Percentiles rank a stretch among this genome's conserved stretches.
Conservation (phyloP, 306 rosid genomes). For the Aeschynomene evenia region DNA sequence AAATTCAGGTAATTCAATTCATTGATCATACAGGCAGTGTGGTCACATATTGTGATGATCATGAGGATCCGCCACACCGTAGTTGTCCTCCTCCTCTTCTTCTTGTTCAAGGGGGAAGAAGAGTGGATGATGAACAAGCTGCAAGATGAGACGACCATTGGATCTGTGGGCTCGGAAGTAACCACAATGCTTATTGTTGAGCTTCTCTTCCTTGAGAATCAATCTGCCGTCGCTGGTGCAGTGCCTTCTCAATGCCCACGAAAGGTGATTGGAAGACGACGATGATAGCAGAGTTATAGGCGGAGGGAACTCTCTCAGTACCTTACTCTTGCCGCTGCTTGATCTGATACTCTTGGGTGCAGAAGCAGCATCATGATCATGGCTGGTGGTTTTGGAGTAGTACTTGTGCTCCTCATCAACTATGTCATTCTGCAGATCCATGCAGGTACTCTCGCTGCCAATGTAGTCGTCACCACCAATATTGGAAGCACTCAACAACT, state of each 20-base stretch:
- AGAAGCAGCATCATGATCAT: no score
- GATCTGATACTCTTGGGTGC: no score
- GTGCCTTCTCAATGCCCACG: constrained; percentile 62
- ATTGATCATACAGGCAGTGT: no score
- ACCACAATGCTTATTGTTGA: constrained; percentile 41
- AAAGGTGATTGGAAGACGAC: constrained; percentile 49
- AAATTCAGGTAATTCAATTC: no score
- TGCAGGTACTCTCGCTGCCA: constrained; percentile 68
- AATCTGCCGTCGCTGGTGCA: constrained; percentile 63
- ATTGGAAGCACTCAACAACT: no score
- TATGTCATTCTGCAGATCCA: constrained; percentile 34
- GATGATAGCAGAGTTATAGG: constrained; percentile 60
- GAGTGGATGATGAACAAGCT: constrained; percentile 36
- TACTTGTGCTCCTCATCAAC: background rate
- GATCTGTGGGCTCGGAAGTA: constrained; percentile 62
- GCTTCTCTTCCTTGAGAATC: constrained; percentile 62
- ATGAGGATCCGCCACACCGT: constrained; percentile 5
- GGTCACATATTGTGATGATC: no score
- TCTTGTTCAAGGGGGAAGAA: constrained; percentile 38
- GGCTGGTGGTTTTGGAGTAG: no score
- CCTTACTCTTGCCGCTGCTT: background rate
- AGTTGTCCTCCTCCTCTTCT: background rate
- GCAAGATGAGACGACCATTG: constrained; percentile 68
- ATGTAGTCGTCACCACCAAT: constrained; percentile 41
- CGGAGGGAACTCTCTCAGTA: constrained; percentile 53